Evolutionary conservation across 2,329 filamentous ascomycete species (phyloP).

Genomic region (Trichoderma aggressivum): DNA sequence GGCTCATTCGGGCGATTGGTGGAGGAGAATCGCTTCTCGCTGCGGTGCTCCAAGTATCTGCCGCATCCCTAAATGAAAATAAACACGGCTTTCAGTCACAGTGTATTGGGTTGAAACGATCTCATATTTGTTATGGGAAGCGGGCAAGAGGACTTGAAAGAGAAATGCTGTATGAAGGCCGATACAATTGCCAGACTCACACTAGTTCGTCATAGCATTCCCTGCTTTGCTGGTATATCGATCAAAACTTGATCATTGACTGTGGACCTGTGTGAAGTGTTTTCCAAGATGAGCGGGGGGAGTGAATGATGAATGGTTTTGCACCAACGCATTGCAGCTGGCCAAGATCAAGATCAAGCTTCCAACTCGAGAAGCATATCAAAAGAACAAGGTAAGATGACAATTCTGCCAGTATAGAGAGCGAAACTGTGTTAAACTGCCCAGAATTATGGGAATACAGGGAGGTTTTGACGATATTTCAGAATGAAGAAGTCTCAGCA

Average conservation of each 20-base stretch:
- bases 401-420: neutral
- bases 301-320: neutral
- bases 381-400: neutral
- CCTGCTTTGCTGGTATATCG: neutral
- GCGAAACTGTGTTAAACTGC: neutral
- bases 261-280: neutral
- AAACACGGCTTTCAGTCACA: neutral
- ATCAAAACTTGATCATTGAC: neutral
- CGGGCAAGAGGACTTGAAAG: neutral
- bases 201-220: neutral
- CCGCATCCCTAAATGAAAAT: neutral
- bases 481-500: neutral
- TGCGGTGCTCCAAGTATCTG: neutral
- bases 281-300: too few species aligned
- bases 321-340: neutral
- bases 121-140: neutral
- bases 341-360: too few species aligned
- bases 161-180: neutral
- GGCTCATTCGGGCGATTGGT: neutral
- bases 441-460: neutral
- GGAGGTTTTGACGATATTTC: neutral
- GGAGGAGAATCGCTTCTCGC: neutral
- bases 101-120: neutral
- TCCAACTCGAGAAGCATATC: neutral
- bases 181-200: neutral